phyloP scores from a whole-genome alignment of 2,329 filamentous ascomycete species.

The Aureobasidium sp. region DNA sequence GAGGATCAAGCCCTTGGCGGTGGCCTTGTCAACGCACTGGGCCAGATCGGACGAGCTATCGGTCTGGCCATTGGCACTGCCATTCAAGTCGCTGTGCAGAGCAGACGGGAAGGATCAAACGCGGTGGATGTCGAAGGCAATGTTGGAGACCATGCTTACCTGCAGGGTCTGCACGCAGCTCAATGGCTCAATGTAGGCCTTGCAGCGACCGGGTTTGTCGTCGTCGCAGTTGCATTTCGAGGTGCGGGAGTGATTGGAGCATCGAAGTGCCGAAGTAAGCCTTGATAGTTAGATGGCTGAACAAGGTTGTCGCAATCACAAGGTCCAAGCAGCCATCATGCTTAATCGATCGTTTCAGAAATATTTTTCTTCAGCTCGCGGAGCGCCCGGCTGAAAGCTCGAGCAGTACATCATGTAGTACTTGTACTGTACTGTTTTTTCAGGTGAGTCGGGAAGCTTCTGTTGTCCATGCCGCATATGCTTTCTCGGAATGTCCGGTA shows the following conservation, averaged over 20 bases:
- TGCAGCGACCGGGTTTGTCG: conserved; percentile 28
- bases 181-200: conserved; percentile 37
- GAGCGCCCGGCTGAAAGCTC: not conserved
- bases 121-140: conserved; percentile 21
- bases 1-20: conserved; percentile 63
- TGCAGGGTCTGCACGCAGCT: conserved; percentile 33
- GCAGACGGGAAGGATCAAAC: conserved; percentile 28
- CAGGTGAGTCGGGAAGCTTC: not conserved
- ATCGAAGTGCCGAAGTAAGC: not conserved
- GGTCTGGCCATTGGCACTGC: conserved; percentile 59
- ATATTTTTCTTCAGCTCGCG: not conserved
- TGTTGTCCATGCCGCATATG: not conserved
- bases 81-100: conserved; percentile 53
- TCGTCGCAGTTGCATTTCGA: conserved; percentile 30
- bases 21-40: conserved; percentile 60
- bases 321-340: not conserved
- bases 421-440: no score
- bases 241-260: conserved; percentile 26
- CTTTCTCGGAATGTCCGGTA: not conserved
- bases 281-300: not conserved
- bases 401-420: no score
- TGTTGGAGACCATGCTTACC: conserved; percentile 26
- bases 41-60: conserved; percentile 59
- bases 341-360: not conserved
- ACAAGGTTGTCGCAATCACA: not conserved